phyloP scores from a whole-genome alignment of 257 asterid species.

The Verbascum thapsus region DNA sequence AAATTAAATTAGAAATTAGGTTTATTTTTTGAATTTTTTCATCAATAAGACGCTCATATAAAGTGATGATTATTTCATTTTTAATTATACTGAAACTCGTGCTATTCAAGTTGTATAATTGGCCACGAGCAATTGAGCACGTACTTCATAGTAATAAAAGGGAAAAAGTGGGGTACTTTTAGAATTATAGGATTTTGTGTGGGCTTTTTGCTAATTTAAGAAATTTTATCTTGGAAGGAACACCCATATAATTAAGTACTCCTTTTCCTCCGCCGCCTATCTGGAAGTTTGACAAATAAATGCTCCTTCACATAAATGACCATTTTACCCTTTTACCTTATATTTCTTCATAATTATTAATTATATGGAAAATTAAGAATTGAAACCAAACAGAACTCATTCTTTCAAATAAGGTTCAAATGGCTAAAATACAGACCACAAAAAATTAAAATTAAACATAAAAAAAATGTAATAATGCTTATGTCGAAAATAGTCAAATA shows the following conservation, averaged over 20 bases:
- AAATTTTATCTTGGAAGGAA: conserved; percentile 22
- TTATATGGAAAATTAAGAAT: background rate
- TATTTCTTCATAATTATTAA: no score
- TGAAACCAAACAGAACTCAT: conserved; percentile 10
- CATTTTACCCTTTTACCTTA: background rate
- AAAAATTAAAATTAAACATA: background rate
- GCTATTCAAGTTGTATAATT: no score
- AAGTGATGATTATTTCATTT: no score
- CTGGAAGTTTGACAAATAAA: conserved; percentile 35
- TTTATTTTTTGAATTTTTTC: no score
- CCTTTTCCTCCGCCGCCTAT: conserved; percentile 48
- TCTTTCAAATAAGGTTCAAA: conserved; percentile 4
- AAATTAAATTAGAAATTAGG: no score
- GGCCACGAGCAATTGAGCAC: no score
- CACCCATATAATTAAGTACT: conserved; percentile 21
- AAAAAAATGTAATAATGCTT: no score
- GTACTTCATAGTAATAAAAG: background rate
- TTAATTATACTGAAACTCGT: no score
- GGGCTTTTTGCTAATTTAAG: conserved; percentile 22
- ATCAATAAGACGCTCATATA: no score
- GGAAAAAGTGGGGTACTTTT: background rate
- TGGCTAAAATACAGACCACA: conserved; percentile 19
- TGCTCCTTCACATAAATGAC: conserved; percentile 22
- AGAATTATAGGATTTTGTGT: background rate
- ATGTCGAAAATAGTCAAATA: background rate